Percentiles rank a stretch among this genome's conserved stretches.
phyloP scores from a whole-genome alignment of 805 yeast species.

The Kuraishia molischiana region DNA sequence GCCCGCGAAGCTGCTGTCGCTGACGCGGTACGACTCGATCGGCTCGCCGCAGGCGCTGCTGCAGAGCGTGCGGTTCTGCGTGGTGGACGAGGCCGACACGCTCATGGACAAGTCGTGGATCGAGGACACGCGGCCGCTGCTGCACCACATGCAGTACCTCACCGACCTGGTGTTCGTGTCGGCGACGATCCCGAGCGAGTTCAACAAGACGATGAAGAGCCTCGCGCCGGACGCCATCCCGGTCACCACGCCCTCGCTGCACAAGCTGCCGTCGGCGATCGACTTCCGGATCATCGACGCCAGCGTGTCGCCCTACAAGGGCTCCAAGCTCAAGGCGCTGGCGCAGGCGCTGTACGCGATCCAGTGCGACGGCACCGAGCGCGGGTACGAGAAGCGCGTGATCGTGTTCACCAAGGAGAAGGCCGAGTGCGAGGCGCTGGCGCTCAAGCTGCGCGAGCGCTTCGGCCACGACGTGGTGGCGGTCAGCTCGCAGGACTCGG shows the following conservation, averaged over 20 bases:
- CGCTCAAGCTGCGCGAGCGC: slow-evolving; percentile 35
- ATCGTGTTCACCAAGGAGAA: slow-evolving; percentile 79
- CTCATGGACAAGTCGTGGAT: slow-evolving; percentile 76
- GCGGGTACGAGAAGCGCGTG: slow-evolving; percentile 65
- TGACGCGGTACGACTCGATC: slow-evolving; percentile 20
- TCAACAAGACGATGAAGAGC: slow-evolving; percentile 48
- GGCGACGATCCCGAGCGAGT: slow-evolving; percentile 82
- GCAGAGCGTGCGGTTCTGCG: slow-evolving; percentile 44
- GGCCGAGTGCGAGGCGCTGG: slow-evolving; percentile 50
- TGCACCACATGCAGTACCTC: slow-evolving; percentile 38
- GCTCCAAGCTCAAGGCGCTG: slow-evolving; percentile 73
- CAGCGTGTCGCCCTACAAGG: slow-evolving; percentile 67
- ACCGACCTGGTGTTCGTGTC: slow-evolving; percentile 69
- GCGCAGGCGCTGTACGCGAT: slow-evolving; percentile 87
- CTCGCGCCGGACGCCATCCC: slow-evolving; percentile 58
- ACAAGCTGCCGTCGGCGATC: slow-evolving; percentile 70
- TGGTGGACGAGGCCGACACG: slow-evolving; percentile 92
- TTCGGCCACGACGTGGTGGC: slow-evolving; percentile 54
- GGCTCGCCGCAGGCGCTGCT: slow-evolving; percentile 25
- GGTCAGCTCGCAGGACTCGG: slow-evolving; percentile 55
- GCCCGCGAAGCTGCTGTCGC: slow-evolving; percentile 55
- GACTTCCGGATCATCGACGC: slow-evolving; percentile 72
- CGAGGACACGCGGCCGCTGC: slow-evolving; percentile 47
- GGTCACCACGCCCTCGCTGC: slow-evolving; percentile 74
- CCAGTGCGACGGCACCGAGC: slow-evolving; percentile 73